These are phyloP conservation scores for Metarhizium guizhouense DNA, from an alignment of 2,329 filamentous ascomycete genomes.

Conservation along the genomic window DNA sequence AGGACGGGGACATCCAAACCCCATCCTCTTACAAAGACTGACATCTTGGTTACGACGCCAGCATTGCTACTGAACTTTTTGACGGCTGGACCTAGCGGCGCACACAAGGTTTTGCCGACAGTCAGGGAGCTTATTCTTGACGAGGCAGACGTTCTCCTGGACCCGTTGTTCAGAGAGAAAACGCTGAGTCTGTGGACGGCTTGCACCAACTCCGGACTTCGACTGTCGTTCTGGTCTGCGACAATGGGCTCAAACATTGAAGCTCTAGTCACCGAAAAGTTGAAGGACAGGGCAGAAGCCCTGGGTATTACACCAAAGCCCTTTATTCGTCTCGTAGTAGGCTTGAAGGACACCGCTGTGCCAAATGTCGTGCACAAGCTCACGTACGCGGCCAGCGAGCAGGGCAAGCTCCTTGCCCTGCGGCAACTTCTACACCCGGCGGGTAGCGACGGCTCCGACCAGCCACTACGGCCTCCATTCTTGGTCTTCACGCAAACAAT, in stretches of 20 bases:
- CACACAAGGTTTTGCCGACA: slow-evolving; percentile 47
- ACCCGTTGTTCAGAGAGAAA: slow-evolving; percentile 83
- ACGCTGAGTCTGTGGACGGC: slow-evolving; percentile 77
- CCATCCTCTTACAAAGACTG: slow-evolving; percentile 20
- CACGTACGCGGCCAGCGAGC: slow-evolving; percentile 83
- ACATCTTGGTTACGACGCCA: slow-evolving; percentile 33
- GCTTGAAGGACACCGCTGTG: slow-evolving; percentile 89
- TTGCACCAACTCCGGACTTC: slow-evolving; percentile 61
- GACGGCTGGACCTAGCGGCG: slow-evolving; percentile 31
- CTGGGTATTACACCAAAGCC: slow-evolving; percentile 33
- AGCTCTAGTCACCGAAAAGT: slow-evolving; percentile 60
- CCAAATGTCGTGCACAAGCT: slow-evolving; percentile 87
- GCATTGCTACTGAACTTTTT: slow-evolving; percentile 69
- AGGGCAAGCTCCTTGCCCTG: slow-evolving; percentile 85
- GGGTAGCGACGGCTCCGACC: slow-evolving; percentile 43
- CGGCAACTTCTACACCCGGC: slow-evolving; percentile 80
- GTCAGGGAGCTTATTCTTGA: slow-evolving; percentile 75
- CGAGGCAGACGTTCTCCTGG: slow-evolving; percentile 90
- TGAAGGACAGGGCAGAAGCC: slow-evolving; percentile 42
- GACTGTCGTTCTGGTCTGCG: slow-evolving; percentile 84
- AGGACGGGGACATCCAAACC: slow-evolving; percentile 16
- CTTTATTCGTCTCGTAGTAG: slow-evolving; percentile 82
- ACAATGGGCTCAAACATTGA: slow-evolving; percentile 96
- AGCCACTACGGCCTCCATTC: slow-evolving; percentile 73
- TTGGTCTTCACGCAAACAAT: slow-evolving; percentile 96